Evolutionary conservation across 495 filamentous ascomycete genomes (phyloP).

Genomic region (Bathelium albidoporum): DNA sequence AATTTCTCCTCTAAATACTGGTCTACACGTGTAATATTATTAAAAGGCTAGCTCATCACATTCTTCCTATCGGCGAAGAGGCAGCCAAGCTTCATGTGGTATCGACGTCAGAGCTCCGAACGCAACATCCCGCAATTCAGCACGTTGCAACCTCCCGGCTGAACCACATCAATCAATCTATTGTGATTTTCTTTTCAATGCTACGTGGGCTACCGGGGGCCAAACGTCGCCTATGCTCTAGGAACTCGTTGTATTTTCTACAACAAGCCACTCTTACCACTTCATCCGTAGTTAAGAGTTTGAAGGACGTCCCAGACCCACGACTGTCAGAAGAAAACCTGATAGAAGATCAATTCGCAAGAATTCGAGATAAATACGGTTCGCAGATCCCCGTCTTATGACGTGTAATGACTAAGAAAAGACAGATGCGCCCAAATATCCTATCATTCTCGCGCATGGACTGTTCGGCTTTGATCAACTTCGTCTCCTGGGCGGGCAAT

Average conservation of each 20-base stretch:
- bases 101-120: background rate
- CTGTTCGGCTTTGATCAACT: constrained; percentile 86
- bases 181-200: constrained; percentile 3
- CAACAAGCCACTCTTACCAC: background rate
- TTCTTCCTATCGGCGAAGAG: background rate
- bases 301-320: background rate
- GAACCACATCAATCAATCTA: no score
- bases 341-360: constrained; percentile 1
- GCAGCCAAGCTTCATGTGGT: background rate
- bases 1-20: no score
- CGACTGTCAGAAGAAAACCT: background rate
- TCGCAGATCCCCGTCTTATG: background rate
- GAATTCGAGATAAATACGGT: background rate
- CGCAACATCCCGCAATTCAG: no score
- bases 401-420: background rate
- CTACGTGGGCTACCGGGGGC: background rate
- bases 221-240: no score
- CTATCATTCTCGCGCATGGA: constrained; percentile 79
- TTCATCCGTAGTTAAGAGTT: background rate
- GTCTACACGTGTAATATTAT: no score
- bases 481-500: constrained; percentile 53
- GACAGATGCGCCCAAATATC: constrained; percentile 38
- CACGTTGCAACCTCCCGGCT: no score
- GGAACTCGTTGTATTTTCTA: no score
- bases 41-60: background rate